Conservation (phyloP, 352 stramenopile species). For the Saprolegnia parasitica region DNA sequence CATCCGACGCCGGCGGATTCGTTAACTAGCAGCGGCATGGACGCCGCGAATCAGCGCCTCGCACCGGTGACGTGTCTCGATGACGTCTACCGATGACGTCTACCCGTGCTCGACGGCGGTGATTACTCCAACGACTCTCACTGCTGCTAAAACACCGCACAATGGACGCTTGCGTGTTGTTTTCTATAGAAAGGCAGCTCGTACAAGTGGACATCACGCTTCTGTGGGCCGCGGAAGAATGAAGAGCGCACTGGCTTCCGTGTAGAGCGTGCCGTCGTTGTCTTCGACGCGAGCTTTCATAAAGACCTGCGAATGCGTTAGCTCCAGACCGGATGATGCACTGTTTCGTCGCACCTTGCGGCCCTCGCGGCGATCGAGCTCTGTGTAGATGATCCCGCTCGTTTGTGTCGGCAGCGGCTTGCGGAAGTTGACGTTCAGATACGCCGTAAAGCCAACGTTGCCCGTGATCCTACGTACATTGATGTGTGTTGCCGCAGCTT, state of each 20-base stretch:
- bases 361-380: constrained; percentile 17
- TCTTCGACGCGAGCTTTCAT: constrained; percentile 27
- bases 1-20: not conserved
- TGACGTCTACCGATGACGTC: too few species aligned
- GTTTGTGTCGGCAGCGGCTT: constrained; percentile 22
- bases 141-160: too few species aligned
- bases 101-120: too few species aligned
- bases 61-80: too few species aligned
- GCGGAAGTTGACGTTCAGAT: constrained; percentile 28
- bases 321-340: not conserved
- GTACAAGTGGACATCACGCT: not conserved
- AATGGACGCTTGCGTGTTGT: too few species aligned
- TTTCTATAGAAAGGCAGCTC: too few species aligned
- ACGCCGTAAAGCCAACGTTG: constrained; percentile 25
- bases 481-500: constrained; percentile 8
- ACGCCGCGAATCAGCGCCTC: too few species aligned
- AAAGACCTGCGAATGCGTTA: constrained; percentile 13
- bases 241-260: constrained; percentile 25
- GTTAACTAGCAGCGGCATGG: not conserved
- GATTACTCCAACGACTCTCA: too few species aligned
- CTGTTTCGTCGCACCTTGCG: constrained; percentile 9
- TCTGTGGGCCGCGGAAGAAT: constrained; percentile 15
- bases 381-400: constrained; percentile 22
- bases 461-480: constrained; percentile 12
- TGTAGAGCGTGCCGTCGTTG: constrained; percentile 23